Evolutionary conservation across 164 flowering plant species (phyloP).

Genomic region (Hamamelis virginiana): DNA sequence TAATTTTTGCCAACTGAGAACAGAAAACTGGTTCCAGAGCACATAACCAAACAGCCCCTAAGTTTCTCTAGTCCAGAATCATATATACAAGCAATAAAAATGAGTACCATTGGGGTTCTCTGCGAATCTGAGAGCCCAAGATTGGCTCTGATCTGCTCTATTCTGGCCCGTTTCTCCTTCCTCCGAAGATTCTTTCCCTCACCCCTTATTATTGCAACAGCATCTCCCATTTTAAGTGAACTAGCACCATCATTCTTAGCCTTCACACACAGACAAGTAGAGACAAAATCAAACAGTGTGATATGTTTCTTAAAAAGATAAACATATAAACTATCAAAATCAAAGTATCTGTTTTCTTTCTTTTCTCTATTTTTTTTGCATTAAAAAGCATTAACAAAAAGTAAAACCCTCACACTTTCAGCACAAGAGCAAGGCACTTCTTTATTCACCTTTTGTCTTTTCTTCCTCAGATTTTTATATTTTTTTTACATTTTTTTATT

Average conservation of each 20-base stretch:
- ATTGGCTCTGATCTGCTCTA: slow-evolving; percentile 94
- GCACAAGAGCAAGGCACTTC: too few relatives aligned
- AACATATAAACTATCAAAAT: too few relatives aligned
- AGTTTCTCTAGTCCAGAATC: slow-evolving; percentile 2
- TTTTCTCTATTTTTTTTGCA: too few relatives aligned
- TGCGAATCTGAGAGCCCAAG: slow-evolving; percentile 98
- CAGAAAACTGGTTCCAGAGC: too few relatives aligned
- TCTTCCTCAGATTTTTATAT: too few relatives aligned
- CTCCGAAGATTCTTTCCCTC: slow-evolving; percentile 75
- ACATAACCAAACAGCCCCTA: too few relatives aligned
- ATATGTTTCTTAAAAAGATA: too few relatives aligned
- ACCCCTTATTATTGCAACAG: slow-evolving; percentile 85
- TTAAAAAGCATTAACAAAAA: too few relatives aligned
- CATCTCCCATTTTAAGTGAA: slow-evolving; percentile 61
- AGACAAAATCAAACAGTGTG: slow-evolving; percentile 3
- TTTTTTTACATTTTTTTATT: too few relatives aligned
- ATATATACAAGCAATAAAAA: background rate
- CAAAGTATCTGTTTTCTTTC: background rate
- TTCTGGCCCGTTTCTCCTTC: slow-evolving; percentile 88
- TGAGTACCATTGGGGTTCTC: slow-evolving; percentile 86
- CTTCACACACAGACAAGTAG: slow-evolving; percentile 27
- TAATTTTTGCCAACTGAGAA: too few relatives aligned
- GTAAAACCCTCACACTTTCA: too few relatives aligned
- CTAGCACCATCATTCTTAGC: slow-evolving; percentile 33
- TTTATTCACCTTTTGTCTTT: too few relatives aligned